phyloP scores from a whole-genome alignment of 225 moss, liverwort and hornwort species.

The Neckera pumila region DNA sequence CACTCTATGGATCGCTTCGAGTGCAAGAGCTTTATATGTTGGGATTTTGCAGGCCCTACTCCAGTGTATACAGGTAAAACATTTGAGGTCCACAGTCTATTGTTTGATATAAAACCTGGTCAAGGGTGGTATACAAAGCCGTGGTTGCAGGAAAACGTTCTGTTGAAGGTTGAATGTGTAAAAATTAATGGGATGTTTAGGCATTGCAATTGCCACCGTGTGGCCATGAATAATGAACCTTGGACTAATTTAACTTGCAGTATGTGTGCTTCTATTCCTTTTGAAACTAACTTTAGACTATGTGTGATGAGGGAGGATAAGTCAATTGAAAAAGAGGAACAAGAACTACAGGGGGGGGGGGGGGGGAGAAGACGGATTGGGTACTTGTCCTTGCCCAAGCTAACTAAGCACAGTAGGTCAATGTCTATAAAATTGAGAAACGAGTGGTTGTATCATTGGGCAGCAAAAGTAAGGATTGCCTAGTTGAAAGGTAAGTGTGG shows the following conservation, averaged over 20 bases:
- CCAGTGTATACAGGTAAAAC: not conserved
- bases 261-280: too few relatives aligned
- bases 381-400: too few relatives aligned
- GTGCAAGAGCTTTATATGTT: not conserved
- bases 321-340: too few relatives aligned
- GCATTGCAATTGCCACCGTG: not conserved
- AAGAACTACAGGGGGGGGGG: too few relatives aligned
- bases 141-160: not conserved
- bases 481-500: too few relatives aligned
- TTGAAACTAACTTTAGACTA: too few relatives aligned
- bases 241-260: not conserved
- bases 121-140: not conserved
- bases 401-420: too few relatives aligned
- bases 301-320: too few relatives aligned
- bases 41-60: too few relatives aligned
- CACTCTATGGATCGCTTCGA: not conserved
- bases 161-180: rapidly evolving
- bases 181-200: not conserved
- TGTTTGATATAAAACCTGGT: not conserved
- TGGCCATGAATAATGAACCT: not conserved
- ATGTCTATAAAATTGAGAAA: too few relatives aligned
- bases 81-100: not conserved
- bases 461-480: too few relatives aligned
- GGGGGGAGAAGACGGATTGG: too few relatives aligned
- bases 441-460: rapidly evolving